Conservation (phyloP, 2,329 filamentous ascomycete genomes). For the Xylaria sp. region DNA sequence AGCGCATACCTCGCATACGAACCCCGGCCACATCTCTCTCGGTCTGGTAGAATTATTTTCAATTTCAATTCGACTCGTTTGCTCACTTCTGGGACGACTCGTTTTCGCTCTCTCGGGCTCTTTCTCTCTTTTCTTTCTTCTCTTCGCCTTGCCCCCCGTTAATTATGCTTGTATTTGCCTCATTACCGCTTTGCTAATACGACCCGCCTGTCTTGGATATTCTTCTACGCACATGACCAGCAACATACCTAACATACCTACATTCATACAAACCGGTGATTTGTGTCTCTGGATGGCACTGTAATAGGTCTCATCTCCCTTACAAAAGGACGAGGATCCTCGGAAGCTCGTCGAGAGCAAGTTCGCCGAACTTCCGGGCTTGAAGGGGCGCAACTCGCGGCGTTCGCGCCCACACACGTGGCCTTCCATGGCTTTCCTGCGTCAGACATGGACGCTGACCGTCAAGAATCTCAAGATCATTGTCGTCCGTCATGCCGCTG, state of each 20-base stretch:
- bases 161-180: too few relatives aligned
- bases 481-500: conserved; percentile 46
- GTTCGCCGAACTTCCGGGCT: conserved; percentile 2
- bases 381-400: conserved; percentile 1
- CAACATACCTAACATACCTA: neutral
- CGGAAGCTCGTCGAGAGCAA: conserved; percentile 7
- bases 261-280: neutral
- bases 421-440: conserved; percentile 45
- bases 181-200: too few relatives aligned
- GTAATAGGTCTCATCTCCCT: neutral
- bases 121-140: neutral
- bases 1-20: neutral
- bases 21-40: neutral
- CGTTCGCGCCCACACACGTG: neutral
- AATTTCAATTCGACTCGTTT: neutral
- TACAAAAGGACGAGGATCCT: conserved; percentile 12
- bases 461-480: conserved; percentile 58
- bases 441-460: conserved; percentile 57
- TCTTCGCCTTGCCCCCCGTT: neutral
- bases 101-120: too few relatives aligned
- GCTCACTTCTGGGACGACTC: neutral
- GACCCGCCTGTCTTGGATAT: neutral
- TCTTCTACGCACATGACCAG: too few relatives aligned
- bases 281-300: conserved; percentile 9
- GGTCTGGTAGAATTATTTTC: neutral